Percentiles rank a stretch among this genome's conserved stretches.
Conservation (phyloP, 371 early-diverging fungal species). For the Catenaria anguillulae region DNA sequence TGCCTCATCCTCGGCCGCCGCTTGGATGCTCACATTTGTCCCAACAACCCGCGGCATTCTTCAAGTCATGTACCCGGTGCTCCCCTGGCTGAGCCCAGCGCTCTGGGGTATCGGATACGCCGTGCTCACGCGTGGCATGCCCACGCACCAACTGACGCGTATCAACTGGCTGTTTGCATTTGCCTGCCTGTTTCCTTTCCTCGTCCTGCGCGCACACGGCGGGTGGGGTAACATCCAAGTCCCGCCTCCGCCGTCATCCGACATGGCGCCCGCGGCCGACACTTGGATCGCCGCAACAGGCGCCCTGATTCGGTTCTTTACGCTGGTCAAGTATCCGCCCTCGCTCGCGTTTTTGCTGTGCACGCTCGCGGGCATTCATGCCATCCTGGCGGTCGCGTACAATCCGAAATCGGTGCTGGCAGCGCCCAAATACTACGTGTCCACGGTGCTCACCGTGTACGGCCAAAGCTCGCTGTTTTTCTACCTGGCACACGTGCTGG, state of each 20-base stretch:
- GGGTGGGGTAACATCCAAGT: neutral
- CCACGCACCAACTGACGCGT: too few relatives aligned
- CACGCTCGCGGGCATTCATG: neutral
- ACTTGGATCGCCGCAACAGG: too few relatives aligned
- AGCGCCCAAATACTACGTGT: too few relatives aligned
- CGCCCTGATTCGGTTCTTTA: neutral
- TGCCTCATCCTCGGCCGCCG: too few relatives aligned
- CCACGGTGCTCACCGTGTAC: neutral
- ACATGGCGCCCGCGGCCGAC: neutral
- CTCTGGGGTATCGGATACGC: constrained; percentile 3
- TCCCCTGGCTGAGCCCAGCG: constrained; percentile 2
- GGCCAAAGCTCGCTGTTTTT: constrained; percentile 3
- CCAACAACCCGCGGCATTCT: neutral
- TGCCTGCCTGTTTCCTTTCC: neutral
- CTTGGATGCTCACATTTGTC: neutral
- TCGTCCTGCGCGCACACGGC: neutral
- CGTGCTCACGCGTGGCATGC: neutral
- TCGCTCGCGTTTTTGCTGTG: neutral
- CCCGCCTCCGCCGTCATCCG: too few relatives aligned
- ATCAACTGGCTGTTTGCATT: neutral
- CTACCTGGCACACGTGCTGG: neutral
- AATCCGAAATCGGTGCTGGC: neutral
- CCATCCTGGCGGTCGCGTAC: neutral
- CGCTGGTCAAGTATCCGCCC: constrained; percentile 4
- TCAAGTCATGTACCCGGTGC: constrained; percentile 1